Evolutionary conservation across 1,139 yeast species (phyloP), one percentile per base, ranked within the genome.

Genomic region (Candida sp.): DNA sequence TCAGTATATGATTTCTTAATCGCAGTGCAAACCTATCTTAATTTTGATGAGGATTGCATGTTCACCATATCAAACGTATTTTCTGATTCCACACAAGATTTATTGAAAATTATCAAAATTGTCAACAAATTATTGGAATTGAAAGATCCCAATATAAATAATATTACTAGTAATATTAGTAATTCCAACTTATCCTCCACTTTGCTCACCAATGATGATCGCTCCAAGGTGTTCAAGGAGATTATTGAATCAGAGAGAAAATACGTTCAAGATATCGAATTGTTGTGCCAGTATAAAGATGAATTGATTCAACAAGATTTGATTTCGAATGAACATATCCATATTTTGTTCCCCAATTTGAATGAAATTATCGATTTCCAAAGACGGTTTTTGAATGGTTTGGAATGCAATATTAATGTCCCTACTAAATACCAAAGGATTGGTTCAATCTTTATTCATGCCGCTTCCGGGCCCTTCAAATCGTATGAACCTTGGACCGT

Each of bases 21-120:
- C 50, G 96, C 96, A 11, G 91, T 96, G 61, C 87, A 89, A 61
- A 77, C 81, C 40, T 84, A 87, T 57, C 73, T 91, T 49, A 79
- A 81, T 40, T 79, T 87, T 50, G 79, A 84, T 45, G 96, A 89
- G 64, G 91, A 87, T 42, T 53, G 60, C 38, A 73, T 91, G 63
- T 91, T 93, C 64, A 89, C 97, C 29, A 87, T 93, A 43, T 86
- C 96, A 21, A 87, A 89, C 63, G 95, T 91, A 1, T 91, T 89
- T 56, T 80, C 89, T 44, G 93, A 88, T 53, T 82, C 81, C 50
- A 86, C 97, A 5, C 81, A 82, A 48, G 96, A 87, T 55, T 70
- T 95, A 37, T 60, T 89, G 40, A 84, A 82, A 58, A 86, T 89
- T 27, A 72, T 89, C 22, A 76, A 74, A 39, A 89, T 88, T 0